Conservation (phyloP, 352 stramenopile species). For the Aphanomyces invadans region DNA sequence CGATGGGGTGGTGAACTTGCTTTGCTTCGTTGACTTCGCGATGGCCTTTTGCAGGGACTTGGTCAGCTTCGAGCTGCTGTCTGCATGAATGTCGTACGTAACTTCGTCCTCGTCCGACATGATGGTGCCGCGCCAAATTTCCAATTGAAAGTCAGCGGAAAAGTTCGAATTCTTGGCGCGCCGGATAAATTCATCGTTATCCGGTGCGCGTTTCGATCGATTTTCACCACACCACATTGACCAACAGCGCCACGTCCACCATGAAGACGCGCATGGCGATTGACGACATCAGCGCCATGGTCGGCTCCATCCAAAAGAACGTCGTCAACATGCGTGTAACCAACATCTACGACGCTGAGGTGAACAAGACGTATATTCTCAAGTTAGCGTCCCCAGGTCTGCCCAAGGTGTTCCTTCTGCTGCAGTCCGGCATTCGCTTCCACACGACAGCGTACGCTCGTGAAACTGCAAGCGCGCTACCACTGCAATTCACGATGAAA, state of each 20-base stretch:
- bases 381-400: slow-evolving; percentile 87
- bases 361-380: slow-evolving; percentile 86
- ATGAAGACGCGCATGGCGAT: slow-evolving; percentile 86
- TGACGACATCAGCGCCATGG: slow-evolving; percentile 83
- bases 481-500: slow-evolving; percentile 96
- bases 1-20: neutral
- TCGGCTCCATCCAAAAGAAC: slow-evolving; percentile 76
- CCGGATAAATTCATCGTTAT: neutral
- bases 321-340: slow-evolving; percentile 88
- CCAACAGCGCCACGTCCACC: neutral
- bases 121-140: neutral
- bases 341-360: slow-evolving; percentile 95
- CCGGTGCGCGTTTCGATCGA: neutral
- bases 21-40: neutral
- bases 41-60: slow-evolving; percentile 10
- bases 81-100: slow-evolving; percentile 9
- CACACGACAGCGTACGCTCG: slow-evolving; percentile 90
- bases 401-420: slow-evolving; percentile 90
- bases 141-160: slow-evolving; percentile 9
- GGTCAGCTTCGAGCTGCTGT: slow-evolving; percentile 2
- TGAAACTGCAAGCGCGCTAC: slow-evolving; percentile 62
- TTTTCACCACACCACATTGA: neutral
- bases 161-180: neutral
- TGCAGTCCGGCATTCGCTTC: slow-evolving; percentile 96
- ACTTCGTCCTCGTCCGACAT: slow-evolving; percentile 7